Base-by-base conservation (phyloP, 371 early-diverging fungal species). In the Saksenaea oblongispora region DNA sequence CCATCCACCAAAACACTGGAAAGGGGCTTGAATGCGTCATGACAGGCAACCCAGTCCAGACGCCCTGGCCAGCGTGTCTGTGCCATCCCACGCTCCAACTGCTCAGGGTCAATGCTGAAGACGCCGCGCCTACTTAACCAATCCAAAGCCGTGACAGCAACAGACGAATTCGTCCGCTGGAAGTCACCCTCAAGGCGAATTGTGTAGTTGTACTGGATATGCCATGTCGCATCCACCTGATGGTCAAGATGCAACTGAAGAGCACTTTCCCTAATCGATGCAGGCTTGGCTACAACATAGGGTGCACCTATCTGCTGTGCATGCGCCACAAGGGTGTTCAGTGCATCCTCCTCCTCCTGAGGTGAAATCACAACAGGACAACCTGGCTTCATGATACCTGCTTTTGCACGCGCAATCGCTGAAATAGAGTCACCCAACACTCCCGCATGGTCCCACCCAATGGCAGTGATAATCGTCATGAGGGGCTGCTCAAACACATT, bases 21-120 rank as follows among this genome's bases (percentile, higher is more conserved):
- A 54, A 59, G 42, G 34, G 74, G 61, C 10, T 53, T 39, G 34
- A 70, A 58, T 4, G 69, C 35, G 59, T 39, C 22, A 41, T 59
- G 26, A 0, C 2, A 17, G n/a, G 65, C 61, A 8, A 91, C 62
- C 85, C 89, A 90, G 54, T 95, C 91, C 58, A 97, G 66, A 15
- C 97, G 81, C 2, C 95, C 96, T 0, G 93, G 94, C 93, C 95
- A 95, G 28, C 80, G 67, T 0, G 91, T 88, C 5, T 71, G 64
- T 15, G 71, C 64, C 72, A 91, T 84, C 0, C 91, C 91, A 5
- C 71, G 55, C 5, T 75, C 78, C 17, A 92, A 79, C 15, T 72
- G 64, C 8, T 74, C 84, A 15, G 87, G 72, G 15, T 68, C 56
- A 36, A 80, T 71, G 26, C 58, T 55, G 18, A 75, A 60, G 3